Percentiles rank a stretch among this genome's conserved stretches.
These are phyloP conservation scores for Penicillium herquei DNA, from an alignment of 495 filamentous ascomycete species.

Conservation along the genomic window DNA sequence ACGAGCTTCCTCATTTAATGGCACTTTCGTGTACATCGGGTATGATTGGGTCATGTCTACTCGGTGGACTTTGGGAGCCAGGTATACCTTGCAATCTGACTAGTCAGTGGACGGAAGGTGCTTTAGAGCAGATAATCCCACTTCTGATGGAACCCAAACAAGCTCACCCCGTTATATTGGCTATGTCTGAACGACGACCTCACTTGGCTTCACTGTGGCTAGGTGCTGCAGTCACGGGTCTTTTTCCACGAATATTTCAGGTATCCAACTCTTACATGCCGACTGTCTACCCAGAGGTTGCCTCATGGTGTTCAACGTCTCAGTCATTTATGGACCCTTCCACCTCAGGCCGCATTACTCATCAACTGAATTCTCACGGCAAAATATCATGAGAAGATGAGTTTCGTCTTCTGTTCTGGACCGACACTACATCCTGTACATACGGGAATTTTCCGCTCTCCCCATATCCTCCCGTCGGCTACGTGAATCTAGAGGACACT, in stretches of 20 bases:
- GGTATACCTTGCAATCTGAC: slow-evolving; percentile 9
- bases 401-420: background rate
- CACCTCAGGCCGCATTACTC: background rate
- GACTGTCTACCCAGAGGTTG: background rate
- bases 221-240: slow-evolving; percentile 4
- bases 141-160: background rate
- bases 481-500: slow-evolving; percentile 2
- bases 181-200: slow-evolving; percentile 7
- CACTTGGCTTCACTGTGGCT: slow-evolving; percentile 8
- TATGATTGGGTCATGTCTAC: slow-evolving; percentile 6
- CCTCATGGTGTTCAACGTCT: background rate
- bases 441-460: slow-evolving; percentile 2
- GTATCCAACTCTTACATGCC: background rate
- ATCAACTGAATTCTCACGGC: background rate
- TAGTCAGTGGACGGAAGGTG: slow-evolving; percentile 3
- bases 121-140: background rate
- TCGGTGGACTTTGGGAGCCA: slow-evolving; percentile 7
- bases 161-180: background rate
- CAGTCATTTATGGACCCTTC: background rate
- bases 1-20: background rate
- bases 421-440: background rate
- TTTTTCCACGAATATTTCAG: slow-evolving; percentile 6
- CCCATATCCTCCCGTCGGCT: slow-evolving; percentile 5
- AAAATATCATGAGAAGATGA: background rate
- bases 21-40: background rate